Evolutionary conservation across 768 basidiomycete species (phyloP), one percentile per base, ranked within the genome.

Genomic region (Amanita phalloides): DNA sequence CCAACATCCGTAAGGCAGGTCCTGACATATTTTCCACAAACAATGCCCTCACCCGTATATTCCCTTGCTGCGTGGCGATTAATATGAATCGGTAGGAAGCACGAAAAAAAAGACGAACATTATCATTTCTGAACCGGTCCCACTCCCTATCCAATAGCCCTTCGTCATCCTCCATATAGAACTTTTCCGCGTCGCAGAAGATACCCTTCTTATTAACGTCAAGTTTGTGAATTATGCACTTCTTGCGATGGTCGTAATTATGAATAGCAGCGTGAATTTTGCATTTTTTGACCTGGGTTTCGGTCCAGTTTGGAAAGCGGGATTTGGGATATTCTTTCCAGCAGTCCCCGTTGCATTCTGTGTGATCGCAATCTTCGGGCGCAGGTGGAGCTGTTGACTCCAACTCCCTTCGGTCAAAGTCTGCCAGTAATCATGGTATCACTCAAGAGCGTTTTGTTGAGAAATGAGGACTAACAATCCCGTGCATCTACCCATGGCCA

Each of bases 1-100:
- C 82, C 6, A 84, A 63, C 77, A 83, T 82, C 60, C 78, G 74
- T 35, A 82, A 54, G 10, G 79, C 71, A 11, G 75, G 71, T 4
- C 74, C 72, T 0, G 74, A 71, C 62, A 82, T 61, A 53, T 74
- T 69, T 46, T 79, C 72, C 1, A 82, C 65, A 56, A 82, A 82
- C 5, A 81, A 32, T 0, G 71, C 72, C 20, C 77, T 68, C n/a
- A 78, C 69, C 17, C 78, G 69, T 70, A 70, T 41, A 68, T 61
- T 67, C 2, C 71, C 5, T 25, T 25, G 37, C 53, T 54, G 26
- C 44, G 39, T 54, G 32, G 30, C 8, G 7, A 54, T 30, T 37
- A 50, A n/a, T 41, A 11, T 32, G 25, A 38, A 9, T 23, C n/a
- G n/a, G 4, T 4, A 33, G 4, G 2, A 33, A 20, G n/a, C 3